Conservation (phyloP, 2,329 filamentous ascomycete species). For the Parastagonospora nodorum region DNA sequence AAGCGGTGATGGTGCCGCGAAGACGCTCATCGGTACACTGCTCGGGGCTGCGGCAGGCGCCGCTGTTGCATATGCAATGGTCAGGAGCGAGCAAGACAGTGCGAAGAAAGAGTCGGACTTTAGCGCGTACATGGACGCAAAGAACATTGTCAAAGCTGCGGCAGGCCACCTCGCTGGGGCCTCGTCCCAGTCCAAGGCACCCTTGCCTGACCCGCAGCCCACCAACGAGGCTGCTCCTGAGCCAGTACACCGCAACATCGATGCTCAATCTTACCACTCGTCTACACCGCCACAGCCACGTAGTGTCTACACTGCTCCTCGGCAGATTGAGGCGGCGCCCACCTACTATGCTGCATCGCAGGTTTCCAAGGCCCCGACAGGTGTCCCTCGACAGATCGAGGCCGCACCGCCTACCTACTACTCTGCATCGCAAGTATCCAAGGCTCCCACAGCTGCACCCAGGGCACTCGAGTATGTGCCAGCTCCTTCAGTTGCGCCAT, state of each 20-base stretch:
- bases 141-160: constrained; percentile 36
- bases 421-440: constrained; percentile 36
- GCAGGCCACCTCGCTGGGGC: constrained; percentile 35
- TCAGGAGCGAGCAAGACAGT: constrained; percentile 61
- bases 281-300: constrained; percentile 27
- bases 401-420: constrained; percentile 43
- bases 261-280: constrained; percentile 44
- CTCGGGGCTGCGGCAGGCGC: constrained; percentile 80
- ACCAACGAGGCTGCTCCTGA: constrained; percentile 31
- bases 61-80: constrained; percentile 75
- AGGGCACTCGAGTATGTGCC: constrained; percentile 43
- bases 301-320: constrained; percentile 13
- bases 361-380: background rate
- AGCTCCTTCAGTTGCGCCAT: constrained; percentile 35
- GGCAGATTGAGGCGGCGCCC: background rate
- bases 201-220: constrained; percentile 41
- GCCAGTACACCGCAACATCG: constrained; percentile 44
- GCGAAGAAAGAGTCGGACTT: constrained; percentile 51
- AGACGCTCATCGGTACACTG: constrained; percentile 73
- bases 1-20: constrained; percentile 57
- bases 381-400: constrained; percentile 44
- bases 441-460: constrained; percentile 27
- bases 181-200: constrained; percentile 30
- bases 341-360: background rate
- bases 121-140: constrained; percentile 40